A percentile compares a stretch with the other conserved stretches of the same genome.
phyloP scores from a whole-genome alignment of 257 asterid genomes.

The Prunella vulgaris region DNA sequence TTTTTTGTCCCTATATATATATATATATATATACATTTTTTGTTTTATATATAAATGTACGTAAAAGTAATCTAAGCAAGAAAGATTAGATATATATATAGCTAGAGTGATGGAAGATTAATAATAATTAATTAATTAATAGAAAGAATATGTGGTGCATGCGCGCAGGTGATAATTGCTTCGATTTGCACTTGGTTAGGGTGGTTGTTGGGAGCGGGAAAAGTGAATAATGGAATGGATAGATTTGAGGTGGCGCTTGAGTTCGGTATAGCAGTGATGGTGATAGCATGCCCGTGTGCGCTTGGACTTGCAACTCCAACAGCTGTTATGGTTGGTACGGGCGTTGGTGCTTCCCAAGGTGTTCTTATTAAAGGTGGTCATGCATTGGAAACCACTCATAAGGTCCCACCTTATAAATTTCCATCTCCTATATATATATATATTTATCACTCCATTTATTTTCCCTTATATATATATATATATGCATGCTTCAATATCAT shows the following conservation, averaged over 20 bases:
- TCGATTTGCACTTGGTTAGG: conserved; percentile 61
- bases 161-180: conserved; percentile 44
- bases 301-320: conserved; percentile 91
- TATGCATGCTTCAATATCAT: no score
- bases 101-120: no score
- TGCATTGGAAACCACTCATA: conserved; percentile 76
- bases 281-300: conserved; percentile 89
- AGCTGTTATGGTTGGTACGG: conserved; percentile 90
- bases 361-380: conserved; percentile 88
- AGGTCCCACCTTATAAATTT: conserved; percentile 50
- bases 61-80: no score
- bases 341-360: conserved; percentile 80
- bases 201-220: conserved; percentile 76
- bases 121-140: no score
- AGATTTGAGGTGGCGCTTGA: conserved; percentile 80
- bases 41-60: no score
- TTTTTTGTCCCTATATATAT: no score
- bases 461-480: no score
- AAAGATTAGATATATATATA: no score
- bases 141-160: background rate
- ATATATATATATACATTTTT: no score
- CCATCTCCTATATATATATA: background rate
- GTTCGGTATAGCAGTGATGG: conserved; percentile 90
- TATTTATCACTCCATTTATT: no score
- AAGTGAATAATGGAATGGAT: conserved; percentile 54